Percentiles rank a stretch among this genome's conserved stretches.
Conservation (phyloP, 2,329 filamentous ascomycete genomes). For the Diaporthe capsici region DNA sequence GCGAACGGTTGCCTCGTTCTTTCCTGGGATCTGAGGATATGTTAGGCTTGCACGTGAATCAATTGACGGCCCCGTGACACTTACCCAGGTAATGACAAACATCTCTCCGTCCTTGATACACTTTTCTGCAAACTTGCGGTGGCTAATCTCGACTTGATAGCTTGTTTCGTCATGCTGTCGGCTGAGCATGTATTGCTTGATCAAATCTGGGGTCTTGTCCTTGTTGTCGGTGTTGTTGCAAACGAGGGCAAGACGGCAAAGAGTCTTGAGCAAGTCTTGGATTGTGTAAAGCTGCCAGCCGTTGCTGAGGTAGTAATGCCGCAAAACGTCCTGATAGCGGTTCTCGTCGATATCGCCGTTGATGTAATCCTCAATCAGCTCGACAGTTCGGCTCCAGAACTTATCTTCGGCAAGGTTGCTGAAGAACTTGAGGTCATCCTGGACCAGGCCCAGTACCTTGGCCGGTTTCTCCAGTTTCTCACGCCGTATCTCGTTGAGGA, state of each 20-base stretch:
- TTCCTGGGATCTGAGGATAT: conserved; percentile 72
- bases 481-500: conserved; percentile 80
- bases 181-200: conserved; percentile 87
- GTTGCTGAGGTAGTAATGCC: conserved; percentile 90
- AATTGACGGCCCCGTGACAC: conserved; percentile 55
- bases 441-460: conserved; percentile 84
- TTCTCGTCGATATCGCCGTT: conserved; percentile 84
- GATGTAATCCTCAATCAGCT: conserved; percentile 89
- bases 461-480: conserved; percentile 85
- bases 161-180: conserved; percentile 88
- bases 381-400: conserved; percentile 88
- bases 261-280: conserved; percentile 86
- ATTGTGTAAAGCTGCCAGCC: conserved; percentile 96
- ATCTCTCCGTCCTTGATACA: conserved; percentile 93
- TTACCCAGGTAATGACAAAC: conserved; percentile 91
- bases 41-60: neutral
- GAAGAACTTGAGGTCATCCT: conserved; percentile 86
- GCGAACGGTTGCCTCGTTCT: conserved; percentile 79
- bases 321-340: conserved; percentile 90
- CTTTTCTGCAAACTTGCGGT: conserved; percentile 92
- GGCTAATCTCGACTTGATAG: conserved; percentile 89
- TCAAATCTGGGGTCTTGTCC: conserved; percentile 93
- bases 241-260: conserved; percentile 84
- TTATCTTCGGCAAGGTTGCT: conserved; percentile 73
- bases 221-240: conserved; percentile 90